Evolutionary conservation across 345 rosid species (phyloP).

Genomic region (Anacardium occidentale): DNA sequence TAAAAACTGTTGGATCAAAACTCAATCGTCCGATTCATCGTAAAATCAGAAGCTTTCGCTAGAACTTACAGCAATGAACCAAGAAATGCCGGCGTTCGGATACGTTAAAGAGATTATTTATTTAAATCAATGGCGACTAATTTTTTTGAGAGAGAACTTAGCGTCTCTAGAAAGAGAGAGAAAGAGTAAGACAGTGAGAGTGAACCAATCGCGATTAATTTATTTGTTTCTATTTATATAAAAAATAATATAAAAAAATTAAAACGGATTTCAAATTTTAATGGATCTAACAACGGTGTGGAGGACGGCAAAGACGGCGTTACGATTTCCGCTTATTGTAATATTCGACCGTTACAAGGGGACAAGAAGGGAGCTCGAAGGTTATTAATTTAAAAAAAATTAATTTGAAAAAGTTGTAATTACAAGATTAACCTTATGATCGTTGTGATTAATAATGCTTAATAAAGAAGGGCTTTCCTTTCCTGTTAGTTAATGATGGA

Average conservation of each 20-base stretch:
- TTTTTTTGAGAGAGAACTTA: slow-evolving; percentile 14
- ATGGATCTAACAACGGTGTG: slow-evolving; percentile 15
- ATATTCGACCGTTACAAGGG: slow-evolving; percentile 40
- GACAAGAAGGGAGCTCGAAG: slow-evolving; percentile 13
- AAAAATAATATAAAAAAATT: neutral
- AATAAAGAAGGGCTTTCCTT: slow-evolving; percentile 2
- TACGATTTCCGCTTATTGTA: slow-evolving; percentile 22
- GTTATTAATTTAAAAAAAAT: neutral
- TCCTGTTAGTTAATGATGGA: slow-evolving; percentile 18
- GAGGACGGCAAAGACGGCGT: slow-evolving; percentile 30
- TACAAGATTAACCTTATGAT: slow-evolving; percentile 3
- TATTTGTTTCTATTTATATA: slow-evolving; percentile 10
- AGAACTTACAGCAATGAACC: slow-evolving; percentile 6
- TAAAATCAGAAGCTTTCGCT: no score
- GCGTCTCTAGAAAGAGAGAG: neutral
- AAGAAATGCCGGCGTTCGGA: slow-evolving; percentile 27
- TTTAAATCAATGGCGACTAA: slow-evolving; percentile 25
- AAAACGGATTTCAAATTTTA: slow-evolving; percentile 3
- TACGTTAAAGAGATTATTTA: slow-evolving; percentile 7
- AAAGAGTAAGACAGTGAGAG: neutral
- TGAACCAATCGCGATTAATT: slow-evolving; percentile 14
- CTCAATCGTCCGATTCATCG: neutral
- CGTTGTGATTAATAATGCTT: neutral
- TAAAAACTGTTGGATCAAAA: neutral
- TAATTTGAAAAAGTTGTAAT: neutral